phyloP scores from a whole-genome alignment of 2,329 filamentous ascomycete genomes.

The Talaromyces pinophilus region DNA sequence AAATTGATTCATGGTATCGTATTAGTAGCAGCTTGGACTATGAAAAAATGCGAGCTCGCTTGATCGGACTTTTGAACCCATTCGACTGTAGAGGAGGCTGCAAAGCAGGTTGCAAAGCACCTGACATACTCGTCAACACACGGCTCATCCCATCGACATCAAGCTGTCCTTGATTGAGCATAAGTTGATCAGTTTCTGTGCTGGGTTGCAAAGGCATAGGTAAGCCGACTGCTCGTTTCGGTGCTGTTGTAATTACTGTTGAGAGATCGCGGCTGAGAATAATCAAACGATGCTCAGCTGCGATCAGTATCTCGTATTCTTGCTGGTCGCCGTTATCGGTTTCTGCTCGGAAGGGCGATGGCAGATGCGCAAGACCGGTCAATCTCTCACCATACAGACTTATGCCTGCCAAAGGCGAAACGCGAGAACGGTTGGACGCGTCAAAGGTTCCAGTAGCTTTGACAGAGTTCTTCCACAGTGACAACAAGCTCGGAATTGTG shows the following conservation, averaged over 20 bases:
- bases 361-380: conserved; percentile 42
- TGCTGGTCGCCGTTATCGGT: conserved; percentile 27
- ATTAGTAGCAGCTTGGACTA: conserved; percentile 25
- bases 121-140: conserved; percentile 47
- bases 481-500: conserved; percentile 46
- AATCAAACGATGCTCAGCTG: conserved; percentile 44
- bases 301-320: conserved; percentile 43
- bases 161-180: conserved; percentile 46
- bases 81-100: conserved; percentile 25
- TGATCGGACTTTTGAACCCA: conserved; percentile 40
- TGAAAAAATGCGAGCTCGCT: conserved; percentile 40
- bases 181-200: conserved; percentile 42
- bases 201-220: conserved; percentile 26
- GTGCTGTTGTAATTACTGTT: background rate
- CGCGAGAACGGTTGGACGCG: conserved; percentile 41
- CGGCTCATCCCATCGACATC: conserved; percentile 53
- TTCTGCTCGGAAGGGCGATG: conserved; percentile 31
- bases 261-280: conserved; percentile 32
- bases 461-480: conserved; percentile 47
- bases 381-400: conserved; percentile 45
- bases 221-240: background rate
- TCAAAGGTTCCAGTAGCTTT: conserved; percentile 43
- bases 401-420: conserved; percentile 42
- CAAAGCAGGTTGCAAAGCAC: conserved; percentile 29
- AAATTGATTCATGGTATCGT: conserved; percentile 12